Base-by-base conservation (phyloP, 2,329 filamentous ascomycete species). In the Remersonia thermophila region DNA sequence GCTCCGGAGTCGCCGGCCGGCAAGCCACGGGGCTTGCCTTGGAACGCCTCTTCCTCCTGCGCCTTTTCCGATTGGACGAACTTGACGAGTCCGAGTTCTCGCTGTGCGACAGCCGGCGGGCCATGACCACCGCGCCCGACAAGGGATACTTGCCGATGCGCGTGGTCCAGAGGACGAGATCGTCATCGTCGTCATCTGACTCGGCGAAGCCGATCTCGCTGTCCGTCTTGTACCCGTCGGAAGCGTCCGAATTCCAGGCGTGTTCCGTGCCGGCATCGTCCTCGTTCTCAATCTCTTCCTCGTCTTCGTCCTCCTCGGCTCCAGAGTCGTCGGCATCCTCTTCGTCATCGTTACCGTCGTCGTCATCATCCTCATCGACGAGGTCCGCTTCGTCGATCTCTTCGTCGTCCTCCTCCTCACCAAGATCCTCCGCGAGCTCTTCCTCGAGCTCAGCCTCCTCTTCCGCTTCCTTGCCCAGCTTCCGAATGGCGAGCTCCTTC, bases 401-500 rank as follows among this genome's bases (percentile, higher is more conserved):
- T 4, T 67, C 68, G 2, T 67, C 60, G 0, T 69, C 63, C 1
- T 67, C 62, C 3, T 68, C 67, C 1, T 66, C 61, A 0, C 64
- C 61, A 0, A 66, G 62, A 0, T 68, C 64, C 38, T 84, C 80
- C 37, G 64, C 60, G 0, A 66, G 62, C 0, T 68, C 64, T 33
- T 83, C 78, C 38, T 84, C 80, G 37, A 81, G 67, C 8, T 80
- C 63, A 3, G 78, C 87, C 58, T 96, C 91, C 50, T 93, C 84
- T 53, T 96, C 91, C 1, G 79, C 91, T 58, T 98, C 89, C 53
- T 84, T 80, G 32, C 78, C 89, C 17, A 96, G 63, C 43, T 82
- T 78, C 33, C 89, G 80, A 44, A 98, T 91, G 20, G 76, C 77
- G 43, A 85, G 86, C 60, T 98, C 91, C 59, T 93, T 93, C 55